Evolutionary conservation across 257 asterid species (phyloP).

Genomic region (Solanum tarapatanum): DNA sequence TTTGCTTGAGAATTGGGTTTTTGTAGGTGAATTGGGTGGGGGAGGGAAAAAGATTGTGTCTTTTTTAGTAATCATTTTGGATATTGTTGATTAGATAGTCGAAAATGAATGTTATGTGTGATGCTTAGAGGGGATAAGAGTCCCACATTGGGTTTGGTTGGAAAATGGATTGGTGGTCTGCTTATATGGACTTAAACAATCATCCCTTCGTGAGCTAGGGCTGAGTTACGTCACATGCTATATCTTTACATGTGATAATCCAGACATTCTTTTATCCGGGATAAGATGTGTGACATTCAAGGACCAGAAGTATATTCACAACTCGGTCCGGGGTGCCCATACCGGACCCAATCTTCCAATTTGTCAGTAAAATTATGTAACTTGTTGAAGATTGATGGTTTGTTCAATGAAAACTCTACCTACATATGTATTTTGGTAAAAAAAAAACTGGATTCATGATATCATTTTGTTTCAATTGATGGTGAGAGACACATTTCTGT

Average conservation of each 20-base stretch:
- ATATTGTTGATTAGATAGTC: neutral
- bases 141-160: neutral
- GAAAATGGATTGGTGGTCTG: too few relatives aligned
- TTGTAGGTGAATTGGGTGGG: neutral
- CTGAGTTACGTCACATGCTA: too few relatives aligned
- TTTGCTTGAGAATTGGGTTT: neutral
- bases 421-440: neutral
- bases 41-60: neutral
- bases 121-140: neutral
- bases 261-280: too few relatives aligned
- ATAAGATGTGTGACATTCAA: too few relatives aligned
- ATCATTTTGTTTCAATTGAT: neutral
- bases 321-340: too few relatives aligned
- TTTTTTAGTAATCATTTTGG: neutral
- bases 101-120: neutral
- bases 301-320: too few relatives aligned
- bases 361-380: neutral
- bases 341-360: neutral
- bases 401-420: neutral
- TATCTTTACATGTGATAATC: too few relatives aligned
- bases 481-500: neutral
- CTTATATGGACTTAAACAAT: too few relatives aligned
- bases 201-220: neutral
- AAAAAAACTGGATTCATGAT: neutral
- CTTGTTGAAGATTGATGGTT: neutral